Evolutionary conservation across 257 asterid genomes (phyloP).

Genomic region (Thymus mandschuricus): DNA sequence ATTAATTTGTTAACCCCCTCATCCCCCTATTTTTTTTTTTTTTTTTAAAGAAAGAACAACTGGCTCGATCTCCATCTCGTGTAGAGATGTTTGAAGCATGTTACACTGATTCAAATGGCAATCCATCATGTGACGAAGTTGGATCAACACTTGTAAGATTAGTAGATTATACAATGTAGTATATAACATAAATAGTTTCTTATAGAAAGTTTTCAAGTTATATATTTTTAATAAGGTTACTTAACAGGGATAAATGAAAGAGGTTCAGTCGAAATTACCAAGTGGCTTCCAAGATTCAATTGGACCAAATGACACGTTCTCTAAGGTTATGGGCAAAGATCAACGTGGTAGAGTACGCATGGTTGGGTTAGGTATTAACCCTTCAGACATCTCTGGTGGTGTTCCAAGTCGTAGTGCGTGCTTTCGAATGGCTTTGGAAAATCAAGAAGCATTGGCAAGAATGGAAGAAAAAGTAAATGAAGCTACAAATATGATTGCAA

Average conservation of each 20-base stretch:
- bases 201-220: no score
- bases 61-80: no score
- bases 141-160: no score
- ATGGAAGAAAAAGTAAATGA: not conserved
- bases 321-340: not conserved
- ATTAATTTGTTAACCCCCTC: no score
- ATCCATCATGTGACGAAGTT: no score
- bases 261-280: not conserved
- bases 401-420: not conserved
- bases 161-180: no score
- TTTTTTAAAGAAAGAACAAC: no score
- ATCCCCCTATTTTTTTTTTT: no score
- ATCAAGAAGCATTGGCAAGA: not conserved
- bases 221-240: not conserved
- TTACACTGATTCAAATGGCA: no score
- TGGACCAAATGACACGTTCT: not conserved
- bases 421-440: not conserved
- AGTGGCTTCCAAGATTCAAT: not conserved
- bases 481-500: not conserved
- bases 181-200: no score
- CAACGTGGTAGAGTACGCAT: not conserved
- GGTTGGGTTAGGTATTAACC: slow-evolving; percentile 8
- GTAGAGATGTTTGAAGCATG: no score
- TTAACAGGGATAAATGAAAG: not conserved
- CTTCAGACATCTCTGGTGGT: not conserved